Percentiles rank a stretch among this genome's conserved stretches.
Evolutionary conservation across 2,329 filamentous ascomycete species (phyloP).

Genomic region (Aspergillus sp.): DNA sequence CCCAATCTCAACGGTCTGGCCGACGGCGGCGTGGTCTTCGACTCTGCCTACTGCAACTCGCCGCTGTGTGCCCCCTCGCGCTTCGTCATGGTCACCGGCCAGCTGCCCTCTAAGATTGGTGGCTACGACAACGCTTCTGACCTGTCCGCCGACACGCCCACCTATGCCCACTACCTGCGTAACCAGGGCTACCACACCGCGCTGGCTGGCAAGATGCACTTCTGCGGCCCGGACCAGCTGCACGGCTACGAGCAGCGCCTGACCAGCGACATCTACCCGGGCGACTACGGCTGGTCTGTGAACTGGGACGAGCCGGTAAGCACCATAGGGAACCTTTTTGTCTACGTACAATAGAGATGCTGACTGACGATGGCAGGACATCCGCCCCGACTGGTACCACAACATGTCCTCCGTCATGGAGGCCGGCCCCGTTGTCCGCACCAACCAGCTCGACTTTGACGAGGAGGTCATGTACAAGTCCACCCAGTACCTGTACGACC

Average conservation of each 20-base stretch:
- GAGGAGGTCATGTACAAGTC: conserved; percentile 93
- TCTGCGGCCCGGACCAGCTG: conserved; percentile 78
- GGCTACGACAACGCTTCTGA: conserved; percentile 87
- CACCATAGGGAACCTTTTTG: conserved; percentile 32
- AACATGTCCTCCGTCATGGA: conserved; percentile 90
- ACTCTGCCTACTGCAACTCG: conserved; percentile 89
- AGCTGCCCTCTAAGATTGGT: conserved; percentile 82
- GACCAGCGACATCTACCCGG: conserved; percentile 93
- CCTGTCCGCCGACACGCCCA: conserved; percentile 73
- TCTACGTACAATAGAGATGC: neutral
- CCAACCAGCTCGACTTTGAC: conserved; percentile 92
- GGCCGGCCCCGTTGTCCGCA: conserved; percentile 77
- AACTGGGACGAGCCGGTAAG: conserved; percentile 93
- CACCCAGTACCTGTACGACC: conserved; percentile 81
- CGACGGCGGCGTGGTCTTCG: conserved; percentile 74
- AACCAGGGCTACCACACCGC: conserved; percentile 80
- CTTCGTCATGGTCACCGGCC: conserved; percentile 89
- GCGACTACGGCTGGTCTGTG: conserved; percentile 87
- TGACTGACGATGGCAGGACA: conserved; percentile 20
- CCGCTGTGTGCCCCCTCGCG: conserved; percentile 86
- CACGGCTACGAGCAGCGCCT: conserved; percentile 88
- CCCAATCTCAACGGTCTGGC: conserved; percentile 81
- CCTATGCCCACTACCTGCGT: conserved; percentile 85
- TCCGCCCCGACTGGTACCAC: conserved; percentile 86
- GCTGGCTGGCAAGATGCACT: conserved; percentile 94